phyloP scores from a whole-genome alignment of 805 yeast genomes.

The Pichia phayaonensis region DNA sequence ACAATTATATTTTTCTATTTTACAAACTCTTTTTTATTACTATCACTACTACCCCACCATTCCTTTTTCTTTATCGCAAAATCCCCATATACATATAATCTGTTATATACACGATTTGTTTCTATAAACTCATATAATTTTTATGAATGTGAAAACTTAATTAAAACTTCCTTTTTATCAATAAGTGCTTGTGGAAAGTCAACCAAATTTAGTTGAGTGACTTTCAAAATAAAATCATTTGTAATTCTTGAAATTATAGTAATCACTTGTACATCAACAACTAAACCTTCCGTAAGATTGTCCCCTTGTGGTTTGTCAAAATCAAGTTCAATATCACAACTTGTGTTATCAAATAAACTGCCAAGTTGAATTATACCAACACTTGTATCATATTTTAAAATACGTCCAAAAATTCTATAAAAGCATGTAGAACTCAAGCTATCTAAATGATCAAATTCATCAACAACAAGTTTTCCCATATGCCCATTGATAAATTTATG shows the following conservation, averaged over 20 bases:
- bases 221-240: background rate
- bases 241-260: background rate
- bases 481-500: background rate
- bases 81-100: background rate
- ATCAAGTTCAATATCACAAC: slow-evolving; percentile 5
- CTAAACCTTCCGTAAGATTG: slow-evolving; percentile 13
- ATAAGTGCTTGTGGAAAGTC: slow-evolving; percentile 1
- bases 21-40: background rate
- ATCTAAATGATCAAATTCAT: slow-evolving; percentile 7
- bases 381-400: slow-evolving; percentile 14
- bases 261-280: slow-evolving; percentile 20
- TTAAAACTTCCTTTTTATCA: background rate
- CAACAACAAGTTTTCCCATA: slow-evolving; percentile 4
- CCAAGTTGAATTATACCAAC: slow-evolving; percentile 13
- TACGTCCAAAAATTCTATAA: slow-evolving; percentile 19
- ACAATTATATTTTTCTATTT: background rate
- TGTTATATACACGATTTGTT: background rate
- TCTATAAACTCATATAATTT: background rate
- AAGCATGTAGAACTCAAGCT: slow-evolving; percentile 9
- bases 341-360: slow-evolving; percentile 11
- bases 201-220: background rate
- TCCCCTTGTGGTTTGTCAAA: slow-evolving; percentile 6
- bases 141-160: background rate
- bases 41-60: background rate
- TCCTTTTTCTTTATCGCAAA: background rate